phyloP scores from a whole-genome alignment of 768 basidiomycete species.

The Rickenella mellea region DNA sequence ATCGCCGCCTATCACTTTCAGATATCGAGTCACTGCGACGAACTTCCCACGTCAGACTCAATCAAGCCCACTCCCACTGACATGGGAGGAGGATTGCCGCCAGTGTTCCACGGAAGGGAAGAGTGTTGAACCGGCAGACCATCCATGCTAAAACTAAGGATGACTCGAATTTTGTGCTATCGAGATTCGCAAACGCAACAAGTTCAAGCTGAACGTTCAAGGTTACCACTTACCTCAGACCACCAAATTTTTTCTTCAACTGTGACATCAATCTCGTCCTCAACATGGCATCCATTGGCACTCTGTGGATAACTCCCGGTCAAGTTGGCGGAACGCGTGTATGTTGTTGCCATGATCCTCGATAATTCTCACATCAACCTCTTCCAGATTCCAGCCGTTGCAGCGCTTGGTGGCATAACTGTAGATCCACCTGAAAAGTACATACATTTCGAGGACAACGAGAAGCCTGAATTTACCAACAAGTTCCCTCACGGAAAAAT shows the following conservation, averaged over 20 bases:
- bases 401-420: constrained; percentile 49
- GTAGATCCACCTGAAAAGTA: constrained; percentile 46
- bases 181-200: constrained; percentile 84
- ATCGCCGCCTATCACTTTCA: constrained; percentile 36
- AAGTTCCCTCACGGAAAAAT: constrained; percentile 83
- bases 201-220: constrained; percentile 93
- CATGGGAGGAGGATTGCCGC: constrained; percentile 28
- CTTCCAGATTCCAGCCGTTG: constrained; percentile 45
- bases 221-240: no score
- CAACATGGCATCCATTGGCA: constrained; percentile 53
- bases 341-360: no score
- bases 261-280: constrained; percentile 12
- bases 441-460: constrained; percentile 57
- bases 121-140: constrained; percentile 84
- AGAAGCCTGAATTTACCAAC: constrained; percentile 53
- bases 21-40: no score
- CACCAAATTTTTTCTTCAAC: constrained; percentile 13
- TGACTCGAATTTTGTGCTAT: constrained; percentile 77
- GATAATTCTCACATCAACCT: background rate
- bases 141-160: no score
- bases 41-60: constrained; percentile 1
- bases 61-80: background rate
- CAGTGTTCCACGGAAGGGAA: constrained; percentile 75
- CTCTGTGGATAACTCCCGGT: constrained; percentile 42
- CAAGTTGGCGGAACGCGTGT: constrained; percentile 41